Conservation (phyloP, 2,329 filamentous ascomycete genomes). For the Cladosporium sp. region DNA sequence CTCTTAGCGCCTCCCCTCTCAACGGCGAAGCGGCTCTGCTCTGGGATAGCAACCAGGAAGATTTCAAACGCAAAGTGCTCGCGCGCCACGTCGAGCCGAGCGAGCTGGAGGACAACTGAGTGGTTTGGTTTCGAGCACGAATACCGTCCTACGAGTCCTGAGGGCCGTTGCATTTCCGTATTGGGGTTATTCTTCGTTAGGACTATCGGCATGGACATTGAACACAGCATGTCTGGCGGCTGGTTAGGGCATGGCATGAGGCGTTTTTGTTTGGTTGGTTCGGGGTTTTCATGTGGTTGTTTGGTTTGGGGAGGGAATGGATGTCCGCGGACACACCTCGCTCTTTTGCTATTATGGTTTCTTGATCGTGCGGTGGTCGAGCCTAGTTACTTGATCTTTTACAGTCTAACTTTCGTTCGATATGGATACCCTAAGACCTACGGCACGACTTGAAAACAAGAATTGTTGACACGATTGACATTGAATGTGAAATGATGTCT, state of each 20-base stretch:
- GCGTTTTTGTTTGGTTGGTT: not conserved
- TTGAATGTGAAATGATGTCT: not conserved
- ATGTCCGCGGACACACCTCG: not conserved
- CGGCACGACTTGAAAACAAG: not conserved
- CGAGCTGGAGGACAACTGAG: conserved; percentile 36
- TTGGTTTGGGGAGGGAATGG: not conserved
- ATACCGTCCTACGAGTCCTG: not conserved
- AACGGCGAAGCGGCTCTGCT: conserved; percentile 95
- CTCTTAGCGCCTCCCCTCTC: conserved; percentile 74
- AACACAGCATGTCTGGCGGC: not conserved
- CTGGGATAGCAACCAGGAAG: conserved; percentile 82
- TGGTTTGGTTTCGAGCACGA: not conserved
- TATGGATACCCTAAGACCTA: not conserved
- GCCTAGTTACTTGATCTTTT: not conserved
- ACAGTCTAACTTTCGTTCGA: not conserved
- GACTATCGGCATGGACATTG: not conserved
- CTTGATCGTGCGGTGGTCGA: not conserved
- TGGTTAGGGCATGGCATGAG: not conserved
- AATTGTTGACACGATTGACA: not conserved
- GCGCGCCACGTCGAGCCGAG: conserved; percentile 57
- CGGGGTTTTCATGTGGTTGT: not conserved
- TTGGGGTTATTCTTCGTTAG: not conserved
- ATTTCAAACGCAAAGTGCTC: conserved; percentile 76
- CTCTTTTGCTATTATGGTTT: not conserved
- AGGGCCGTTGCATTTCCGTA: not conserved